These are phyloP conservation scores for Fusarium phyllophilum DNA, from an alignment of 2,329 filamentous ascomycete species.

Conservation along the genomic window DNA sequence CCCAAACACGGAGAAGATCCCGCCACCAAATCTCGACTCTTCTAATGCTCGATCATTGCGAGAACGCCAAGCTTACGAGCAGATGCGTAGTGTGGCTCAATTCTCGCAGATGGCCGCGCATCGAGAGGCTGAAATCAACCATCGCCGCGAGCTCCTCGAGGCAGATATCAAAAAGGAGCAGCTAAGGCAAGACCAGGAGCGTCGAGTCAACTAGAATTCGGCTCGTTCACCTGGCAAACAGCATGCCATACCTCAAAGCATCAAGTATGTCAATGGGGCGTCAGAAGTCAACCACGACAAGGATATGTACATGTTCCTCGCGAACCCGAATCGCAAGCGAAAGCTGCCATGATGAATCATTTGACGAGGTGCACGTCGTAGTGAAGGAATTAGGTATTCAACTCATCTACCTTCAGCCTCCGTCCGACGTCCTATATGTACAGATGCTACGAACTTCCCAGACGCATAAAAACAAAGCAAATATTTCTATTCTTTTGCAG, in stretches of 20 bases:
- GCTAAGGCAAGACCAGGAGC: constrained; percentile 19
- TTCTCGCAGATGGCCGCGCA: constrained; percentile 34
- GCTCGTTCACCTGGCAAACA: constrained; percentile 2
- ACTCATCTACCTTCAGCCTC: constrained; percentile 47
- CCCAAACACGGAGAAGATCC: constrained; percentile 21
- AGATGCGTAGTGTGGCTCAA: constrained; percentile 34
- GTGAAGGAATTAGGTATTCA: constrained; percentile 42
- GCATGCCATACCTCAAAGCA: not conserved
- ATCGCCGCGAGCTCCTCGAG: constrained; percentile 27
- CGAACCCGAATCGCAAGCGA: constrained; percentile 19
- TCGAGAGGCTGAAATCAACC: constrained; percentile 41
- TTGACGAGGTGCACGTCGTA: constrained; percentile 27
- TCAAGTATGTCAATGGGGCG: constrained; percentile 21
- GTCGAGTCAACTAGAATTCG: constrained; percentile 31
- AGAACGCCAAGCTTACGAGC: constrained; percentile 33
- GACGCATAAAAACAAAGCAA: constrained; percentile 47
- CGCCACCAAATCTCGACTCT: constrained; percentile 29
- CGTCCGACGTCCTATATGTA: constrained; percentile 53
- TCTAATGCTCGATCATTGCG: constrained; percentile 26
- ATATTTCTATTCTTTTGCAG: constrained; percentile 52
- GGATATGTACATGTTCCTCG: constrained; percentile 34
- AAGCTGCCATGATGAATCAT: constrained; percentile 9
- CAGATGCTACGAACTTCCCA: constrained; percentile 49
- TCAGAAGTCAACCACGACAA: constrained; percentile 5
- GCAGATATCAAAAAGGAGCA: constrained; percentile 39